A percentile compares a stretch with the other conserved stretches of the same genome.
Evolutionary conservation across 2,329 filamentous ascomycete genomes (phyloP).

Genomic region (Nemania abortiva): DNA sequence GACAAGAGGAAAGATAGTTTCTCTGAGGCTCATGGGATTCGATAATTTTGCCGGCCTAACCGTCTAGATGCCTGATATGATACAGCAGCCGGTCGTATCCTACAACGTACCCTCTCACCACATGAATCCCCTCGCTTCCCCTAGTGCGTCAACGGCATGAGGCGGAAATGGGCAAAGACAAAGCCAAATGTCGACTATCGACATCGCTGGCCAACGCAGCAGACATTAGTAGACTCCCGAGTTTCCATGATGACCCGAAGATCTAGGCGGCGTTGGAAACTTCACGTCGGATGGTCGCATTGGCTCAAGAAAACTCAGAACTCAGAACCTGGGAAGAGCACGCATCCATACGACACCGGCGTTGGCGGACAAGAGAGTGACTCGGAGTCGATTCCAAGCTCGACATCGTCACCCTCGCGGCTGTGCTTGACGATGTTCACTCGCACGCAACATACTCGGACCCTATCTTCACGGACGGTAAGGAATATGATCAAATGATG

Average conservation of each 20-base stretch:
- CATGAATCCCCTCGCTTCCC: background rate
- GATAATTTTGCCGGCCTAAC: background rate
- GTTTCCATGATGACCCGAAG: slow-evolving; percentile 13
- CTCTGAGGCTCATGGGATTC: background rate
- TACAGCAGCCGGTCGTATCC: slow-evolving; percentile 13
- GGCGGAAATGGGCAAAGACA: slow-evolving; percentile 18
- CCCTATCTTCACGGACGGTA: slow-evolving; percentile 5
- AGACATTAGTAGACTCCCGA: slow-evolving; percentile 45
- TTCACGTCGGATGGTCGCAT: background rate
- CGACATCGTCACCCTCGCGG: background rate
- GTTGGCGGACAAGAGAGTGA: slow-evolving; percentile 29
- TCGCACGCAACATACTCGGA: background rate
- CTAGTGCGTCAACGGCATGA: slow-evolving; percentile 23
- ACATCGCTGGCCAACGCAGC: slow-evolving; percentile 49
- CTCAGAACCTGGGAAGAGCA: slow-evolving; percentile 47
- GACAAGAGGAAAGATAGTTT: background rate
- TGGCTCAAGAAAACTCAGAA: slow-evolving; percentile 19
- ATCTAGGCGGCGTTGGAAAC: slow-evolving; percentile 43
- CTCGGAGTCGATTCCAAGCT: slow-evolving; percentile 3
- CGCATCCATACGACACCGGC: slow-evolving; percentile 50
- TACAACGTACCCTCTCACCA: slow-evolving; percentile 9
- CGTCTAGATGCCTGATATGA: background rate
- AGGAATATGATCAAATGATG: background rate
- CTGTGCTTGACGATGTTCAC: slow-evolving; percentile 8
- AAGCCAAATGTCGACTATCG: slow-evolving; percentile 44